Conservation (phyloP, 2,329 filamentous ascomycete genomes). For the Juglanconis juglandina region DNA sequence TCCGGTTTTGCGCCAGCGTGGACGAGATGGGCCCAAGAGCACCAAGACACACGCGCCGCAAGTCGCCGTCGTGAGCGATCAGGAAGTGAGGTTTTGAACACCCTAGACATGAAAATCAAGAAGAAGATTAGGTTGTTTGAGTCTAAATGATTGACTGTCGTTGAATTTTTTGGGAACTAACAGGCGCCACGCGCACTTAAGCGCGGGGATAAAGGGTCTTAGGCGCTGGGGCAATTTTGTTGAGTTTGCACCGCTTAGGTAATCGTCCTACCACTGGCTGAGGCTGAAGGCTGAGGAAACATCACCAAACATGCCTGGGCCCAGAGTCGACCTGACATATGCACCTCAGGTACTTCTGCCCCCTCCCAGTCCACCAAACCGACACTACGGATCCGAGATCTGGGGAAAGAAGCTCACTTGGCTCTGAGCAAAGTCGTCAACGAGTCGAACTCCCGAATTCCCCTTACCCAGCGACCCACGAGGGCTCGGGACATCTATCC, state of each 20-base stretch:
- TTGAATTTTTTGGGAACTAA: too few relatives aligned
- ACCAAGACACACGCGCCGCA: neutral
- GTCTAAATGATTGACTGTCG: too few relatives aligned
- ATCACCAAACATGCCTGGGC: neutral
- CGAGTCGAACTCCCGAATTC: neutral
- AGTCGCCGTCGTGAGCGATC: neutral
- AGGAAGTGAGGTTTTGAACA: neutral
- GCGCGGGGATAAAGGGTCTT: too few relatives aligned
- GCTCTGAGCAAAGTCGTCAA: neutral
- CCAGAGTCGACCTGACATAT: neutral
- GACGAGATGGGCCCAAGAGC: neutral
- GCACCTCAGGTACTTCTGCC: neutral
- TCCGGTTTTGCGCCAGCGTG: slow-evolving; percentile 8
- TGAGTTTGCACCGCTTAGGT: too few relatives aligned
- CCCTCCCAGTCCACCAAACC: neutral
- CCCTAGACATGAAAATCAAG: neutral
- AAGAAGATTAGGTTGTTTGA: too few relatives aligned
- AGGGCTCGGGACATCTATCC: slow-evolving; percentile 8
- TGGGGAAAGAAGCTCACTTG: neutral
- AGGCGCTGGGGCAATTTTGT: too few relatives aligned
- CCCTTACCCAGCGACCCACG: slow-evolving; percentile 20
- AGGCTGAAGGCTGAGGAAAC: neutral
- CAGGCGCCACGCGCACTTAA: too few relatives aligned
- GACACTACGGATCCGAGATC: neutral
- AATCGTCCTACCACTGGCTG: too few relatives aligned